These are phyloP conservation scores for Lactarius psammicola DNA, from an alignment of 768 basidiomycete genomes.

Conservation along the genomic window DNA sequence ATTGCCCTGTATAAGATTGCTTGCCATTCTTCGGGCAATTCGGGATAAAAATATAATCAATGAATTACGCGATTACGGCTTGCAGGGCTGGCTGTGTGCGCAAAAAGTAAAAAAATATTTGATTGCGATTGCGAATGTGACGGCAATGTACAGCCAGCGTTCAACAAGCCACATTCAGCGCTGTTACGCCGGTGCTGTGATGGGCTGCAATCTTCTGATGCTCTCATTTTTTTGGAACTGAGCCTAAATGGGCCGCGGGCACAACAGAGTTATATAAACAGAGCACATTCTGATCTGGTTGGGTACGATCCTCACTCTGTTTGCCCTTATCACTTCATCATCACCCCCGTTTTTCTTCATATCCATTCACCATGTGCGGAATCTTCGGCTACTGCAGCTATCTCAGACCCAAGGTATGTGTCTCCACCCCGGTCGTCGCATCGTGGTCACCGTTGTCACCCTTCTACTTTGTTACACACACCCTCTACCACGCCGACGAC, in stretches of 20 bases:
- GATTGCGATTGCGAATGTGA: background rate
- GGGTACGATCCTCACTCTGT: background rate
- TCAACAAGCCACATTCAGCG: background rate
- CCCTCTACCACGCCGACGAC: background rate
- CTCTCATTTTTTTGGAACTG: background rate
- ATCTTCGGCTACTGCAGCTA: slow-evolving; percentile 96
- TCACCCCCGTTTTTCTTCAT: background rate
- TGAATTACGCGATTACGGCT: too few relatives aligned
- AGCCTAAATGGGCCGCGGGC: slow-evolving; percentile 1
- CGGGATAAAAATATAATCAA: background rate
- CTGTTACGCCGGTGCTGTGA: background rate
- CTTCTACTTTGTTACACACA: background rate
- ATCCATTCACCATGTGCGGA: slow-evolving; percentile 66
- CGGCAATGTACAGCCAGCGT: background rate
- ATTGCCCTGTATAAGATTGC: too few relatives aligned
- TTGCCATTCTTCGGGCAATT: background rate
- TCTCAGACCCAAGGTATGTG: slow-evolving; percentile 86
- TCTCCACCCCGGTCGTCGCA: background rate
- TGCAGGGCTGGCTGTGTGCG: background rate
- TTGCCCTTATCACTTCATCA: background rate
- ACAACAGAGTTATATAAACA: background rate
- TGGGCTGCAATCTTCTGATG: background rate
- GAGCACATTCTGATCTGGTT: background rate
- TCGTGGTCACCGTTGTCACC: background rate
- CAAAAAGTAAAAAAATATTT: too few relatives aligned